phyloP scores from a whole-genome alignment of 345 rosid species.

The Salix purpurea region DNA sequence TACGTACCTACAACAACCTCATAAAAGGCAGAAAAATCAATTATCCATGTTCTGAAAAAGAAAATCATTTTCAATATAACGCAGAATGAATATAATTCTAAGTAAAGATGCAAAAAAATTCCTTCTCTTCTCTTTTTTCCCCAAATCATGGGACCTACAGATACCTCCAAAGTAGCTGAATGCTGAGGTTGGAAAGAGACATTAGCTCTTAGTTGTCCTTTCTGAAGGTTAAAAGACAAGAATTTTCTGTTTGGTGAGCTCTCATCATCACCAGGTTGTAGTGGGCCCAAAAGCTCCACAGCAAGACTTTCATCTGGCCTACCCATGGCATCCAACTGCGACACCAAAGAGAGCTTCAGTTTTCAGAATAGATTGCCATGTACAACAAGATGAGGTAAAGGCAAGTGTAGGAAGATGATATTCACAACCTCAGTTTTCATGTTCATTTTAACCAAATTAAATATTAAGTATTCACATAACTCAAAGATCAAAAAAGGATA shows the following conservation, averaged over 20 bases:
- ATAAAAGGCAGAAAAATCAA: slow-evolving; percentile 14
- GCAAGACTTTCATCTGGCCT: slow-evolving; percentile 93
- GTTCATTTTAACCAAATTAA: neutral
- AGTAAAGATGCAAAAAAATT: slow-evolving; percentile 7
- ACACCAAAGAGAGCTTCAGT: slow-evolving; percentile 17
- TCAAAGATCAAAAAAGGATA: neutral
- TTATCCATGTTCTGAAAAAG: neutral
- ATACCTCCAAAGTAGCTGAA: slow-evolving; percentile 88
- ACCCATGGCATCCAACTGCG: slow-evolving; percentile 83
- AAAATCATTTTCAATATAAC: neutral
- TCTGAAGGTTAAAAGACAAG: slow-evolving; percentile 76
- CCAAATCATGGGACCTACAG: slow-evolving; percentile 7
- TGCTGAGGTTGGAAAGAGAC: slow-evolving; percentile 66
- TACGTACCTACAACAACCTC: slow-evolving; percentile 57
- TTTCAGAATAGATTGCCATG: slow-evolving; percentile 12
- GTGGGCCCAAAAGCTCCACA: slow-evolving; percentile 62
- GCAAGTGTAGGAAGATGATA: neutral
- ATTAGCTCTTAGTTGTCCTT: slow-evolving; percentile 85
- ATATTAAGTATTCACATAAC: neutral
- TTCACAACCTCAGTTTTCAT: neutral
- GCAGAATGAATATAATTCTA: neutral
- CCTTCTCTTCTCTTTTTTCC: too few relatives aligned
- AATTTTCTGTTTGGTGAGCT: slow-evolving; percentile 62
- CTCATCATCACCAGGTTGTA: slow-evolving; percentile 50
- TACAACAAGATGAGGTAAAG: slow-evolving; percentile 4